Evolutionary conservation across 73 alveolate species (phyloP), one percentile per base, ranked within the genome.

Genomic region (Paramecium sexaurelia): DNA sequence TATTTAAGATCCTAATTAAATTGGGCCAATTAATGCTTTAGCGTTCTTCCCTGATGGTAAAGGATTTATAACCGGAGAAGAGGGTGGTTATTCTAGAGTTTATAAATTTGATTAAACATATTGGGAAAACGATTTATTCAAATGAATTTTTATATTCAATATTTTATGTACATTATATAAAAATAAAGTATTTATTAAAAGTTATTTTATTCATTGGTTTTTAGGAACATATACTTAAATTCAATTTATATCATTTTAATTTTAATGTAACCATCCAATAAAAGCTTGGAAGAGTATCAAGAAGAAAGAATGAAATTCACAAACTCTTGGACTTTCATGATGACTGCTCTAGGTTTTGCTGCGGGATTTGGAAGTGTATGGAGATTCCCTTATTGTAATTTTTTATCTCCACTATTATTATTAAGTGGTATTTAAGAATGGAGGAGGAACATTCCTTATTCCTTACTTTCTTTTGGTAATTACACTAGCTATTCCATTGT

Each of bases 341-440:
- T 88, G 39, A 69, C 95, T 7, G 87, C 90, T 55, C 41, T 94
- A 37, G 97, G 97, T 1, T 94, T 56, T 75, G 93, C 95, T 55
- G 97, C 94, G 5, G 97, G 97, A 1, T 94, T 92, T 32, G 97
- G 97, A 29, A 85, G 90, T 68, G 94, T 94, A 20, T 94, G 97
- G 97, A 91, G 97, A 75, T 94, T 94, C 43, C 97, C 97, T 26
- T 94, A 94, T 69, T 51, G 93, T 83, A 93, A 11, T 75, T 45
- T 55, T 9, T 7, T 8, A 55, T n/a, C n/a, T n/a, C n/a, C n/a
- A n/a, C n/a, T n/a, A 87, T 19, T 85, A 71, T 9, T 27, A 66
- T 27, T 1, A 35, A 45, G 87, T 86, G 61, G 88, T 83, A 29
- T 83, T 84, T 56, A 85, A 91, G 51, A 82, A 61, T 84, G 92